These are phyloP conservation scores for Hyphopichia khmerensis DNA, from an alignment of 1,139 yeast species.

Conservation along the genomic window DNA sequence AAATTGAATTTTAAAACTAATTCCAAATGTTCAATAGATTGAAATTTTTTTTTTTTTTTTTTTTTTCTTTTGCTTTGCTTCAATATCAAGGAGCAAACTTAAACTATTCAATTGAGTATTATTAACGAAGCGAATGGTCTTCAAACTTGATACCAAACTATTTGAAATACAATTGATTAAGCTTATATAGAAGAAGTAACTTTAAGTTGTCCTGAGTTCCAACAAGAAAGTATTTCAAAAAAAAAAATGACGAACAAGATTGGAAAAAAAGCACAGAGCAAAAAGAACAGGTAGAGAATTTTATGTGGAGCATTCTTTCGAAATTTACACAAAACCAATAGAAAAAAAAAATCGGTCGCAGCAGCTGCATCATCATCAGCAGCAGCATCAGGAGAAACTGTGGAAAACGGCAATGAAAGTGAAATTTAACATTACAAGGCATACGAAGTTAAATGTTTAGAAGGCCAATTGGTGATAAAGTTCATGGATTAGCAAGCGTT, in stretches of 20 bases:
- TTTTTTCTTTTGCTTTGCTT: too few relatives aligned
- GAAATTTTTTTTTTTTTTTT: too few relatives aligned
- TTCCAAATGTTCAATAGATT: too few relatives aligned
- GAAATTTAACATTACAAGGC: not conserved
- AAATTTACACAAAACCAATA: not conserved
- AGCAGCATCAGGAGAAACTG: not conserved
- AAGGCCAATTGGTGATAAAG: too few relatives aligned
- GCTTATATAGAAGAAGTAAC: not conserved
- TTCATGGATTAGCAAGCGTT: too few relatives aligned
- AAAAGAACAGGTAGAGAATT: not conserved
- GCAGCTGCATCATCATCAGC: not conserved
- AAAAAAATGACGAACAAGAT: not conserved
- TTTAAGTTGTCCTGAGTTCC: too few relatives aligned
- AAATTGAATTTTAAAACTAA: too few relatives aligned
- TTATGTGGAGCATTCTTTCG: not conserved
- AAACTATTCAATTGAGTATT: not conserved
- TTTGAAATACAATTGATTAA: not conserved
- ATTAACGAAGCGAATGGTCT: too few relatives aligned
- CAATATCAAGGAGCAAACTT: too few relatives aligned
- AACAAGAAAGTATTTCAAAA: not conserved
- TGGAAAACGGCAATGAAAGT: not conserved
- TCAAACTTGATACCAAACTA: not conserved
- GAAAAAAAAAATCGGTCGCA: not conserved
- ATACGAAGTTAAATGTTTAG: too few relatives aligned
- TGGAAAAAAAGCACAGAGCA: not conserved